Conservation (phyloP, 345 rosid genomes). For the Populus tremula region DNA sequence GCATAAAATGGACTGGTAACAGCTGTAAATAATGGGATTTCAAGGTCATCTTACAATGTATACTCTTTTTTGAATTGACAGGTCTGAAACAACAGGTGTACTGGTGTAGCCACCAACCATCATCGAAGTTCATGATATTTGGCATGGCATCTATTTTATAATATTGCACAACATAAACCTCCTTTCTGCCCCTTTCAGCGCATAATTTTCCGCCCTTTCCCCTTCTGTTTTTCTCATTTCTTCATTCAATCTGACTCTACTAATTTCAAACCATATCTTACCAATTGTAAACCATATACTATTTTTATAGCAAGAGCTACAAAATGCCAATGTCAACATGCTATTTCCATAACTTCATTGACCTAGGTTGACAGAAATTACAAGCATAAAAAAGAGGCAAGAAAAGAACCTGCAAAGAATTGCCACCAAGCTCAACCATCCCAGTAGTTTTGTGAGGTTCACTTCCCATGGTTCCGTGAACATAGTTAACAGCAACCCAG, state of each 20-base stretch:
- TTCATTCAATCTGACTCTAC: not conserved
- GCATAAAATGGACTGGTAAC: not conserved
- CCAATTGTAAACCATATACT: not conserved
- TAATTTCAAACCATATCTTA: not conserved
- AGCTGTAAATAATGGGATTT: too few species aligned
- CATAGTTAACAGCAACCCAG: slow-evolving; percentile 50
- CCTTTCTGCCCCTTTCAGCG: too few species aligned
- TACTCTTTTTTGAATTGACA: too few species aligned
- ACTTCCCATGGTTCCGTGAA: slow-evolving; percentile 43
- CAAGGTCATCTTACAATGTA: too few species aligned
- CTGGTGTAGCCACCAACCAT: too few species aligned
- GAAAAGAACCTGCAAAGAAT: slow-evolving; percentile 44
- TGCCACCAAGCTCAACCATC: slow-evolving; percentile 43
- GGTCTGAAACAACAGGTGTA: too few species aligned
- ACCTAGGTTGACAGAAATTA: not conserved
- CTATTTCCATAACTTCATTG: not conserved
- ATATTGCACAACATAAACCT: too few species aligned
- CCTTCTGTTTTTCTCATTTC: not conserved
- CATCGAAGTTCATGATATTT: too few species aligned
- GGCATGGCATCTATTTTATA: too few species aligned
- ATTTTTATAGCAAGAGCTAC: too few species aligned
- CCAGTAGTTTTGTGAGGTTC: slow-evolving; percentile 40
- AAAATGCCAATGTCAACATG: not conserved
- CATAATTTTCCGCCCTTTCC: too few species aligned
- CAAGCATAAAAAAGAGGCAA: not conserved